These are phyloP conservation scores for Clonostachys solani DNA, from an alignment of 2,329 filamentous ascomycete genomes.

Conservation along the genomic window DNA sequence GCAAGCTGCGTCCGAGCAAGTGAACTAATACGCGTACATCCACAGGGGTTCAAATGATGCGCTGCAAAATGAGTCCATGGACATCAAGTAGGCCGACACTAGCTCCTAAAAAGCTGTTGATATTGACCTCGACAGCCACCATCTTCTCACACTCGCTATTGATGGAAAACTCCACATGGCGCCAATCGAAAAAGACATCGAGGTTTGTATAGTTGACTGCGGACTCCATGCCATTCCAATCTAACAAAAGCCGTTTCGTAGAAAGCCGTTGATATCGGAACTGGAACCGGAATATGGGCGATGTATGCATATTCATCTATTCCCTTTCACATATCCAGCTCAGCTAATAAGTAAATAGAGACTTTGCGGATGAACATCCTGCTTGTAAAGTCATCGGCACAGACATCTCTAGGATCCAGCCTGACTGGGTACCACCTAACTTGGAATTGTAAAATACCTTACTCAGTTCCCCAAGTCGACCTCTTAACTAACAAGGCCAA, in stretches of 20 bases:
- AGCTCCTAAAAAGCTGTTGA: not conserved
- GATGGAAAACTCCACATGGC: slow-evolving; percentile 5
- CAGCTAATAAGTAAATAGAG: slow-evolving; percentile 20
- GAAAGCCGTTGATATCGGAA: slow-evolving; percentile 10
- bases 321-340: slow-evolving; percentile 5
- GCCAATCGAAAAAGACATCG: slow-evolving; percentile 2
- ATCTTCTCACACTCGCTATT: slow-evolving; percentile 3
- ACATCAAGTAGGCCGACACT: slow-evolving; percentile 1
- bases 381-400: slow-evolving; percentile 1
- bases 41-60: slow-evolving; percentile 12
- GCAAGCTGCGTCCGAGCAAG: too few species aligned
- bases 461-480: too few species aligned
- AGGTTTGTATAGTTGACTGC: not conserved
- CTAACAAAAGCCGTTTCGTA: slow-evolving; percentile 1
- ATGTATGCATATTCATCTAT: not conserved
- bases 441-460: slow-evolving; percentile 1
- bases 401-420: slow-evolving; percentile 6
- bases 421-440: slow-evolving; percentile 4
- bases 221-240: not conserved
- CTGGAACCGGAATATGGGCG: slow-evolving; percentile 7
- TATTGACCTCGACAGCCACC: slow-evolving; percentile 2
- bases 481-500: too few species aligned
- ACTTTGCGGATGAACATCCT: slow-evolving; percentile 10
- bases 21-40: too few species aligned
- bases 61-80: slow-evolving; percentile 11